Base-by-base conservation (phyloP, 2,329 filamentous ascomycete genomes). In the Ceratocystis alfenasii region DNA sequence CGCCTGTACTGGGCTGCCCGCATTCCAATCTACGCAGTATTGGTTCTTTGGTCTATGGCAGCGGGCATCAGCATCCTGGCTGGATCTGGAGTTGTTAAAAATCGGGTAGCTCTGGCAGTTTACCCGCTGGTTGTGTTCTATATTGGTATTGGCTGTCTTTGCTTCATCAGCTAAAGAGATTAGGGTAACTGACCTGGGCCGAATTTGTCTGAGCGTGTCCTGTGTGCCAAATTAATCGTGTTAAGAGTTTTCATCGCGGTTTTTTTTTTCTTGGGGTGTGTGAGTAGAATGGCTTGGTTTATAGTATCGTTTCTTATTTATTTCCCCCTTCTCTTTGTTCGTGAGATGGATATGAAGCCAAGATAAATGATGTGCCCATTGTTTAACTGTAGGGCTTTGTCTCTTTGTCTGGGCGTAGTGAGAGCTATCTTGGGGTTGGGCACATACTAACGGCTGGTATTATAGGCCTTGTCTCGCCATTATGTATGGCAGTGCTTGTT, bases 71-170 rank as follows among this genome's bases (percentile, higher is more conserved):
- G 93, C 76, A 97, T 99, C 71, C 80, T 99, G 65, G 92, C 93
- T 41, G 94, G 94, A 53, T 96, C 92, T 67, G 94, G 94, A 12
- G 93, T 99, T 57, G 87, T 99, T 69, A 92, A 92, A 78, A 96
- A 97, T 77, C 83, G 94, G 62, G 92, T 97, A 61, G 90, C 87
- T 28, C 86, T 99, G 73, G 94, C 94, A 20, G 91, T 99, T 25
- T 99, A 95, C 74, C 94, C 94, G 66, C 79, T 99, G 64, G 88
- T 96, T 74, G 88, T 97, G 62, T 99, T 97, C 77, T 99, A 99
- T 76, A 79, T 96, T 67, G 89, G 89, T 44, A 80, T 99, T 70
- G 93, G 92, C 64, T 96, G 91, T 75, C 82, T 99, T 68, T 99
- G 94, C 81, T 96, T 97, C 76, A 96, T 99, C 75, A 96, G 91